Base-by-base conservation (phyloP, 805 yeast genomes). In the Debaryomyces maramus region DNA sequence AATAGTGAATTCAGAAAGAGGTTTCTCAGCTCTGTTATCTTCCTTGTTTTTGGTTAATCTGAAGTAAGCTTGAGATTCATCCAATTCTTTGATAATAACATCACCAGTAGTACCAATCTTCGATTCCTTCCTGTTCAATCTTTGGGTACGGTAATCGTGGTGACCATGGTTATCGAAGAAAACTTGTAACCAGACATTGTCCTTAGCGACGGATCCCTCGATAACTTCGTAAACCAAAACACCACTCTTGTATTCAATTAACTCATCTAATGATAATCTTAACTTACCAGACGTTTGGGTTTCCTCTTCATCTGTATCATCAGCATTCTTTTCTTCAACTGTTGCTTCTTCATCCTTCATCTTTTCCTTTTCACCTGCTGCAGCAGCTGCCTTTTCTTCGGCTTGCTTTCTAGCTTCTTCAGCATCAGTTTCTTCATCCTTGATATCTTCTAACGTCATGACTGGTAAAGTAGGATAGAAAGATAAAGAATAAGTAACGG, bases 391-490 rank as follows among this genome's bases (percentile, higher is more conserved):
- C 41, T 70, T 70, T 23, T 60, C 60, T 24, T 65, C 65, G 6
- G 61, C 64, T 28, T 58, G 65, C 22, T 59, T 56, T 44, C 58
- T 59, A 39, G 49, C 50, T 20, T 64, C 65, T 38, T 70, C 63
- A 39, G 49, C 51, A 21, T 65, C 65, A 37, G 70, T 62, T 45
- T 71, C 73, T 38, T 75, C 79, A 51, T 81, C 89, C 42, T 68
- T 72, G 30, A 78, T 68, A 48, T 88, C 96, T 39, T 80, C 83
- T 31, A 88, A 81, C 26, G 88, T 78, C 67, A 81, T 72, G n/a
- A 90, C 84, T 6, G 90, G 88, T 38, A 85, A 61, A 9, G 83
- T 65, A 22, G 99, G 99, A 65, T 80, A 90, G 71, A 91, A 93
- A 2, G 95, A 78, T 40, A 86, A 67, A 4, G 80, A 72, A 61